Base-by-base conservation (phyloP, 1,139 yeast species). In the Nakaseomyces sp. region DNA sequence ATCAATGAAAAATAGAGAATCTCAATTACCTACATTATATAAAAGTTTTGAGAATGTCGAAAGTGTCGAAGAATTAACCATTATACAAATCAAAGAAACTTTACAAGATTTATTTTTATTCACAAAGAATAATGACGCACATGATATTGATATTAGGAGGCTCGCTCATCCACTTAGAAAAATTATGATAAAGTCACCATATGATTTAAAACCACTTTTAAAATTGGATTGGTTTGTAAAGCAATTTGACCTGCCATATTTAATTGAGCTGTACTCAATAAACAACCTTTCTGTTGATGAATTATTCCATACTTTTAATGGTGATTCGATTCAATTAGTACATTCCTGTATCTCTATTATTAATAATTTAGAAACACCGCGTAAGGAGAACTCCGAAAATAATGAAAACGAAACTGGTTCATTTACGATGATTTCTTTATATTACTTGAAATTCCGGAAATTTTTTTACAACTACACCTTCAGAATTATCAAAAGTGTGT, bases 231-330 rank as follows among this genome's bases (percentile, higher is more conserved):
- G 37, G 5, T 65, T 65, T 48, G 56, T 53, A 30, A 51, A 51
- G 8, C 42, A 55, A 7, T 40, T 65, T 13, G 64, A 65, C 3
- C 32, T 59, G 8, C 45, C 46, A 1, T 47, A 55, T 28, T 44
- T 59, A 1, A 45, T 67, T 37, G 65, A 65, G 44, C 49, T 60
- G 10, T 55, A 56, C 30, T 60, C 69, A 0, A 55, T 65, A 4
- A 64, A 63, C 47, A 54, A 54, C 29, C 37, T 53, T 4, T 55
- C 51, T 8, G 49, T 16, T 43, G 49, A 8, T 10, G 54, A 26
- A 35, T 35, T 57, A 9, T 19, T 49, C 8, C 40, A 37, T 9
- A 51, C 42, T 33, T 48, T 19, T 12, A 20, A 18, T 8, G 4
- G 48, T 20, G 49, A 52, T 4, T 15, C 26, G 1, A 20, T 30